phyloP scores from a whole-genome alignment of 2,329 filamentous ascomycete species.

The Neonectria ditissima region DNA sequence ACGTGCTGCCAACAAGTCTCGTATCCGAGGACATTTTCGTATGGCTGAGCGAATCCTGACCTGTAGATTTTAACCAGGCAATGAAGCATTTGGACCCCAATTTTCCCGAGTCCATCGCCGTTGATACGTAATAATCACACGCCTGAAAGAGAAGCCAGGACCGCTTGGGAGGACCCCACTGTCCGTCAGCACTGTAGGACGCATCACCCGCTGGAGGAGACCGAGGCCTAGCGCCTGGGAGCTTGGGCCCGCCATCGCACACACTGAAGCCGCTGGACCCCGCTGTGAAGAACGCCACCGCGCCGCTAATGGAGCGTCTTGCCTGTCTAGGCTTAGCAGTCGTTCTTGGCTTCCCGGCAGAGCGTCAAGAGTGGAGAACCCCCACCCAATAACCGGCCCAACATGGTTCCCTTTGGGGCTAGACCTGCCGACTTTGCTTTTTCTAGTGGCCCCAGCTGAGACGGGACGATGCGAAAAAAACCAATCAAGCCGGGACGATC shows the following conservation, averaged over 20 bases:
- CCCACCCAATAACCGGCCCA: conserved; percentile 18
- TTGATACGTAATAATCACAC: conserved; percentile 12
- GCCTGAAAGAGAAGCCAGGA: background rate
- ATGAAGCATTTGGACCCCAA: background rate
- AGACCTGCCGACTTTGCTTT: conserved; percentile 31
- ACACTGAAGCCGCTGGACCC: conserved; percentile 5
- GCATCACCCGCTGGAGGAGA: background rate
- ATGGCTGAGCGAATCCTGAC: background rate
- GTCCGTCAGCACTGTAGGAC: conserved; percentile 1
- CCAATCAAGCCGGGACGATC: conserved; percentile 35
- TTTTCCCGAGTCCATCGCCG: conserved; percentile 13
- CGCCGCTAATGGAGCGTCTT: conserved; percentile 4
- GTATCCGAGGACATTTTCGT: background rate
- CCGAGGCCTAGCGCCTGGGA: background rate
- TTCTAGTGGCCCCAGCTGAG: conserved; percentile 24
- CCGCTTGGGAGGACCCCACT: background rate
- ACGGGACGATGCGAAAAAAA: conserved; percentile 29
- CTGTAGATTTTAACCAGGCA: background rate
- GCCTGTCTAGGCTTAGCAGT: conserved; percentile 21
- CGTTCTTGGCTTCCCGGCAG: conserved; percentile 36
- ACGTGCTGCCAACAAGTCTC: background rate
- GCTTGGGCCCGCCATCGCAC: background rate
- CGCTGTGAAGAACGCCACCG: conserved; percentile 5
- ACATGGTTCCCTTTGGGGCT: background rate
- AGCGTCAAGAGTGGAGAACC: conserved; percentile 26